Evolutionary conservation across 139 green algal species (phyloP), one percentile per base, ranked within the genome.

Genomic region (Chlorella sp.): DNA sequence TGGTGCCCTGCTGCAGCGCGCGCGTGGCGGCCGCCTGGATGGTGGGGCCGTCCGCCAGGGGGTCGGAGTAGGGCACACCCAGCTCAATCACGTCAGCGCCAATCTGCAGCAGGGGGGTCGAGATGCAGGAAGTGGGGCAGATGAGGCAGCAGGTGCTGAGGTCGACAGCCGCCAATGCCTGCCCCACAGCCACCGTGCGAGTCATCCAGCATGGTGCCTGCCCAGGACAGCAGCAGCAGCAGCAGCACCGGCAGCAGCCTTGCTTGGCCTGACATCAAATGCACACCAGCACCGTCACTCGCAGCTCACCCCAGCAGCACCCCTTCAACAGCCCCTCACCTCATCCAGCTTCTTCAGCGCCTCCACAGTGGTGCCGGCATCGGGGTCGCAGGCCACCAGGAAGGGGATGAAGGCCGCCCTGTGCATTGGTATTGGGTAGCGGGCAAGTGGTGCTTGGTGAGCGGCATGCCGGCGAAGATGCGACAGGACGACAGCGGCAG

Each of bases 1-100:
- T 98, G 38, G 92, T 94, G 72, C 93, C 93, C 25, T 90, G 88
- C 30, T 94, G 81, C 68, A 99, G 87, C 0, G 96, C 97, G 9
- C 97, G 91, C 3, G 96, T 99, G 34, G 95, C 94, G 18, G 97
- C 96, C 21, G 90, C 88, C 88, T 99, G 97, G 80, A 99, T 99
- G 25, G 94, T 93, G 18, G 95, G 96, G 0, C 98, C 98, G 81
- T 99, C 98, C 26, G 98, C 98, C 21, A 99, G 86, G 0, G 98
- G 98, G 87, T 99, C 80, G 0, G 91, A 95, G 83, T 97, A 98
- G 7, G 95, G 95, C 39, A 99, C 96, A n/a, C 97, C 97, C 15
- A 99, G 91, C 88, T 99, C 97, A 83, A 99, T 99, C 26, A 99
- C 90, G 85, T 98, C 94, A n/a, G 97, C 96, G 21, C 87, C 87